phyloP scores from a whole-genome alignment of 768 basidiomycete species.

The Kondoa malvinella region DNA sequence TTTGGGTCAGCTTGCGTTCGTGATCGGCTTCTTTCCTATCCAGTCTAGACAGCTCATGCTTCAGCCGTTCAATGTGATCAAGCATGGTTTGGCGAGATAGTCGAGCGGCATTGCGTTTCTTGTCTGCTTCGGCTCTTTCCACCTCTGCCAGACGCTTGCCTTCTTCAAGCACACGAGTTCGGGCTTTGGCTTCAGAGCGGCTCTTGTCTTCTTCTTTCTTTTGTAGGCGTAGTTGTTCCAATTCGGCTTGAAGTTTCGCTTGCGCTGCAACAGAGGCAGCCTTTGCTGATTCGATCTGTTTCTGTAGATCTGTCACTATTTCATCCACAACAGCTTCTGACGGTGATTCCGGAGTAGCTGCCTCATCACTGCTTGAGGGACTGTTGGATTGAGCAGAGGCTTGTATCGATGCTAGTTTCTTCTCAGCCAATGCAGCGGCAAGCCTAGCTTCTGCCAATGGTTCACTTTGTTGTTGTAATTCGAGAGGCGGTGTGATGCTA shows the following conservation, averaged over 20 bases:
- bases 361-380: not conserved
- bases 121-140: constrained; percentile 67
- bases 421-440: not conserved
- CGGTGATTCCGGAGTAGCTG: not conserved
- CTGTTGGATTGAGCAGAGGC: not conserved
- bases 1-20: constrained; percentile 25
- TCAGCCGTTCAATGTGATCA: constrained; percentile 28
- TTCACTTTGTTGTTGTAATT: constrained; percentile 13
- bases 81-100: constrained; percentile 27
- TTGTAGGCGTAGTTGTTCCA: constrained; percentile 52
- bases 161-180: constrained; percentile 74
- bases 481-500: not conserved
- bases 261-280: constrained; percentile 44
- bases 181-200: constrained; percentile 59
- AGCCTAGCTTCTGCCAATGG: constrained; percentile 6
- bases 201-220: constrained; percentile 70
- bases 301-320: constrained; percentile 43
- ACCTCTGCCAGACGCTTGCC: constrained; percentile 65
- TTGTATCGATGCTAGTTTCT: not conserved
- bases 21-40: constrained; percentile 25
- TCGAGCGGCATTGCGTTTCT: constrained; percentile 57
- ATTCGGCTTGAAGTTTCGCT: constrained; percentile 49
- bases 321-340: not conserved
- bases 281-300: constrained; percentile 51
- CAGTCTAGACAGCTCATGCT: constrained; percentile 36